Conservation (phyloP, 2,329 filamentous ascomycete genomes). For the Alternaria triticina region DNA sequence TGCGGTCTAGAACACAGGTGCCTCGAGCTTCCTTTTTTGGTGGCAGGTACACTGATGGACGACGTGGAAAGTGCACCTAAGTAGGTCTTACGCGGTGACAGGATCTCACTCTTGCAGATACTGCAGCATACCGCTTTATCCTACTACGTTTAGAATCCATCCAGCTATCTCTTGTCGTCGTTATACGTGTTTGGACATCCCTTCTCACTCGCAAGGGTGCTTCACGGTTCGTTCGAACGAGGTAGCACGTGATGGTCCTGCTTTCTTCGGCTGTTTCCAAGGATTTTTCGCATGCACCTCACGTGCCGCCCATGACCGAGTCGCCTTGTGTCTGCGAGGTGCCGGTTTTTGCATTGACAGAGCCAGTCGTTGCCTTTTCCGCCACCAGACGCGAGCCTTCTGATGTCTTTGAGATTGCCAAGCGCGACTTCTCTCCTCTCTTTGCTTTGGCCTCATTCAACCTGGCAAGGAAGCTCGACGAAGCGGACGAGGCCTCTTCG, state of each 20-base stretch:
- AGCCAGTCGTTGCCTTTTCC: not conserved
- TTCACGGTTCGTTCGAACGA: not conserved
- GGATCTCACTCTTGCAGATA: not conserved
- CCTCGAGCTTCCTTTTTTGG: too few relatives aligned
- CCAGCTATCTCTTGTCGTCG: not conserved
- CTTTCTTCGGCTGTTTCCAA: not conserved
- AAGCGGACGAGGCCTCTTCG: constrained; percentile 16
- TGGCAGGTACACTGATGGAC: not conserved
- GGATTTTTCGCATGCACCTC: not conserved
- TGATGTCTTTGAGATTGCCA: constrained; percentile 22
- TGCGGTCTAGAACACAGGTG: not conserved
- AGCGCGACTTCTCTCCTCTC: constrained; percentile 45
- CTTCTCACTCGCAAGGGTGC: not conserved
- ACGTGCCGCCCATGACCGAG: constrained; percentile 17
- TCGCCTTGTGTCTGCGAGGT: constrained; percentile 8
- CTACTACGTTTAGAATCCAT: not conserved
- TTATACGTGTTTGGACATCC: not conserved
- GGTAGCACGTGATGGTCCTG: not conserved
- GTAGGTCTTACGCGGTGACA: not conserved
- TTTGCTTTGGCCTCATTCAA: constrained; percentile 51
- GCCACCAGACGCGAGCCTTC: constrained; percentile 24
- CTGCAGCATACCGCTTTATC: not conserved
- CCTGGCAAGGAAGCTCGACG: constrained; percentile 49
- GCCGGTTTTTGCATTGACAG: not conserved
- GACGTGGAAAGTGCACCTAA: not conserved